Conservation (phyloP, 306 rosid species). For the Medicago truncatula region MtrunA17r5.0-ANR NC_053048.1:5909501-5910000, state of each 20-base stretch:
- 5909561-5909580: constrained; percentile 74
- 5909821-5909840: constrained; percentile 76
- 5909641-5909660: constrained; percentile 82
- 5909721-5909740: constrained; percentile 79
- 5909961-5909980: constrained; percentile 61
- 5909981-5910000: constrained; percentile 64
- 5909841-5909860: constrained; percentile 80
- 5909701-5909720: constrained; percentile 67
- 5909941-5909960: constrained; percentile 59
- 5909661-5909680: constrained; percentile 67
- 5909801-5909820: constrained; percentile 54
- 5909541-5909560: constrained; percentile 79
- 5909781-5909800: constrained; percentile 71
- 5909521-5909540: constrained; percentile 62
- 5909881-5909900: constrained; percentile 84
- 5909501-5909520: constrained; percentile 58
- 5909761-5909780: constrained; percentile 64
- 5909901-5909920: constrained; percentile 68
- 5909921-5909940: constrained; percentile 49
- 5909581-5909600: constrained; percentile 72
- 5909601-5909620: constrained; percentile 62
- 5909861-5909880: constrained; percentile 64
- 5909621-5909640: constrained; percentile 59
- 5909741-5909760: constrained; percentile 77
- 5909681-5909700: constrained; percentile 65